Evolutionary conservation across 2,329 filamentous ascomycete species (phyloP).

Genomic region (Xylariomycetidae sp.): DNA sequence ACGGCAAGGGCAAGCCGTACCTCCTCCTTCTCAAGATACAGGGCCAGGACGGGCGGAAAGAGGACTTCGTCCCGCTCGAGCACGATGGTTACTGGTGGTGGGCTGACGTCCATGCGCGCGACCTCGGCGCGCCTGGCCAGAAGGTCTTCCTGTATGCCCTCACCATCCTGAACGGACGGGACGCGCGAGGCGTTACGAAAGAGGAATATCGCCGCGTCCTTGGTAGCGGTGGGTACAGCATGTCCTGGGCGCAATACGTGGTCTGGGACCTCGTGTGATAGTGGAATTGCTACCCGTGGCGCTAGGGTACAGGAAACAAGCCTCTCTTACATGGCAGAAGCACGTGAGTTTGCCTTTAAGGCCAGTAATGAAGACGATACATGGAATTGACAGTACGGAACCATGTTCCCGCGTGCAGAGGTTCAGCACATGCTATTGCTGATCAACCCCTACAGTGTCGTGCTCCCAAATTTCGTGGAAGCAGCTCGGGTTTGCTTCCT

Average conservation of each 20-base stretch:
- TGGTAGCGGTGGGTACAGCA: conserved; percentile 35
- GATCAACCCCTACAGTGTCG: too few relatives aligned
- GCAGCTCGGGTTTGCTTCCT: too few relatives aligned
- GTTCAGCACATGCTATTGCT: too few relatives aligned
- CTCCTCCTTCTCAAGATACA: conserved; percentile 64
- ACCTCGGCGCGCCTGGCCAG: conserved; percentile 65
- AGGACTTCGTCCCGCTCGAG: conserved; percentile 64
- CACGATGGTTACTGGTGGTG: conserved; percentile 80
- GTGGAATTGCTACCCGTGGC: too few relatives aligned
- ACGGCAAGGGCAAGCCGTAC: conserved; percentile 60
- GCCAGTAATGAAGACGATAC: too few relatives aligned
- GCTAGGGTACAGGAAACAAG: too few relatives aligned
- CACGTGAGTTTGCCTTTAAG: too few relatives aligned
- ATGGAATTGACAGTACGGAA: too few relatives aligned
- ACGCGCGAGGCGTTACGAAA: conserved; percentile 43
- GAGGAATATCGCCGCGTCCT: conserved; percentile 38
- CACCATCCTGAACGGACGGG: conserved; percentile 37
- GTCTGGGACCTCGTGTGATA: conserved; percentile 46
- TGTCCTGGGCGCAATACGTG: conserved; percentile 38
- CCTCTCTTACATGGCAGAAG: too few relatives aligned
- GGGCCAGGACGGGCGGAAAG: conserved; percentile 59
- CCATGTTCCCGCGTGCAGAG: too few relatives aligned
- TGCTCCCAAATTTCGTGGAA: too few relatives aligned
- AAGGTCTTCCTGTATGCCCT: conserved; percentile 60
- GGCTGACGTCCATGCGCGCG: conserved; percentile 62